Evolutionary conservation across 495 filamentous ascomycete species (phyloP), one percentile per base, ranked within the genome.

Genomic region (Tuber magnatum): DNA sequence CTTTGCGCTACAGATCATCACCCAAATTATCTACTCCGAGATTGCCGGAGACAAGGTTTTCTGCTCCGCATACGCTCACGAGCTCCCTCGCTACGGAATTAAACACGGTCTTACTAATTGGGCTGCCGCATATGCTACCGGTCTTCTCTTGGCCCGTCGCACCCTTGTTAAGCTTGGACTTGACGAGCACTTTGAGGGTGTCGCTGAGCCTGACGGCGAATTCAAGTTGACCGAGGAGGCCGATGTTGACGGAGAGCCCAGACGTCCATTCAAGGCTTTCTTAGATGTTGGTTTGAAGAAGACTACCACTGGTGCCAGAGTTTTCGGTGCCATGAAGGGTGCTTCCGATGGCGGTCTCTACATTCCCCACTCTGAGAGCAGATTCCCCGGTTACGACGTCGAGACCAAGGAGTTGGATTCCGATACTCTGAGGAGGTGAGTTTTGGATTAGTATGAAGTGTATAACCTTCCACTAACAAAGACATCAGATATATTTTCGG

Each of bases 241-340:
- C 79, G 94, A 97, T 87, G 88, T 89, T 79, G 91, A 91, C 71
- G 92, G 91, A 73, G 93, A 94, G 83, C 84, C 86, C 81, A 93
- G 95, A 86, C 93, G 95, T 83, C 95, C 95, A 80, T 98, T 99
- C 92, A 98, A 98, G 91, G 92, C 91, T 84, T 92, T 92, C 90
- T 90, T 99, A 76, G 95, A 99, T 85, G 95, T 99, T 81, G 95
- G 95, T 88, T 92, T 99, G 84, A 88, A 90, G 86, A 92, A 94
- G 80, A 99, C 95, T 83, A 97, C 94, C 79, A 98, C 96, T 81
- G 95, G 95, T 89, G 93, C 94, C 85, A 93, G 96, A 86, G 88
- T 99, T 87, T 99, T 99, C 86, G 95, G 91, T 86, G 96, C 94
- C 86, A 96, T 99, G 93, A 99, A 99, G 91, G 95, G 95, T 88